These are phyloP conservation scores for Pleomassaria siparia DNA, from an alignment of 2,329 filamentous ascomycete genomes.

Conservation along the genomic window DNA sequence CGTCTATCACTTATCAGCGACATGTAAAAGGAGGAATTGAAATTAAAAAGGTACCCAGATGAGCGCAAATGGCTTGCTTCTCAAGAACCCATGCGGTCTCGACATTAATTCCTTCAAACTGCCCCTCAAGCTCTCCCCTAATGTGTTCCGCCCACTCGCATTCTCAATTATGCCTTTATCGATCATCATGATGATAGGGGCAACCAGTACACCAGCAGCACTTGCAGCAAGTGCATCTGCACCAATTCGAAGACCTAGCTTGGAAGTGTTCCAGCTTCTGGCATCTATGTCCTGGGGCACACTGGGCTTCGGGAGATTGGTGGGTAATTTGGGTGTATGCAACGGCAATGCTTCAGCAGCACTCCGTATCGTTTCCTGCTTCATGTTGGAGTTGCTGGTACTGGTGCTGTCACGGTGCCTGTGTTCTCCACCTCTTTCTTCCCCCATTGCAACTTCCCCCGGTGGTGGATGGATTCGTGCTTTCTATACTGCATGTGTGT, in stretches of 20 bases:
- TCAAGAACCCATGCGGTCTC: constrained; percentile 63
- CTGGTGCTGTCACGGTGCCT: no score
- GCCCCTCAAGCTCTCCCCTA: constrained; percentile 60
- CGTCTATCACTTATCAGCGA: constrained; percentile 37
- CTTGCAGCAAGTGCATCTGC: constrained; percentile 70
- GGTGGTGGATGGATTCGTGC: constrained; percentile 27
- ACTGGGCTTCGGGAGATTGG: constrained; percentile 4
- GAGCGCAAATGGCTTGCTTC: constrained; percentile 67
- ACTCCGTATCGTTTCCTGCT: constrained; percentile 7
- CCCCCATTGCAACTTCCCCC: constrained; percentile 37
- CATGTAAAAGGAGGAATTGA: neutral
- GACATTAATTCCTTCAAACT: constrained; percentile 60
- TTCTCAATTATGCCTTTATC: constrained; percentile 81
- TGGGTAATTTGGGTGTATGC: constrained; percentile 7
- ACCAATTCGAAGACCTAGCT: constrained; percentile 66
- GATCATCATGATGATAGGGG: constrained; percentile 83
- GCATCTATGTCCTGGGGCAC: constrained; percentile 1
- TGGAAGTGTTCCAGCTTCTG: constrained; percentile 71
- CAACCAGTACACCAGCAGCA: constrained; percentile 73
- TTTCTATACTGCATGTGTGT: constrained; percentile 35
- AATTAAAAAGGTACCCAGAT: constrained; percentile 51
- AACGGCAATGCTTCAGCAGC: constrained; percentile 6
- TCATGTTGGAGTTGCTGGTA: constrained; percentile 1
- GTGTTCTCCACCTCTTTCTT: constrained; percentile 10
- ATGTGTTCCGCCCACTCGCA: constrained; percentile 67